phyloP scores from a whole-genome alignment of 768 basidiomycete species.

The Collybiopsis luxurians region DNA sequence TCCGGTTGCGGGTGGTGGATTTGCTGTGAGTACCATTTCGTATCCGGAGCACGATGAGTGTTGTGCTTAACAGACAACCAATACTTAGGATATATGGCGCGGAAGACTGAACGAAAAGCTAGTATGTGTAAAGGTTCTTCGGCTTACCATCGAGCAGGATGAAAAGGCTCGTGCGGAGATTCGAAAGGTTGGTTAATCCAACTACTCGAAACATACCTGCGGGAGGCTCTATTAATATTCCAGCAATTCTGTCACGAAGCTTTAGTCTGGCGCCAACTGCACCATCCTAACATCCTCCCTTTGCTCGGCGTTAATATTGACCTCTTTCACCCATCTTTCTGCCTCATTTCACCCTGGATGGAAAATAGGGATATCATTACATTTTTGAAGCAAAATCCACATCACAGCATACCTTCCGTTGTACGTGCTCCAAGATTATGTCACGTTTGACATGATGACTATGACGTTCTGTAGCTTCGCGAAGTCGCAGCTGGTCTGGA shows the following conservation, averaged over 20 bases:
- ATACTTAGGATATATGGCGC: not conserved
- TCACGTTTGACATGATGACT: not conserved
- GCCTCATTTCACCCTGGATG: too few relatives aligned
- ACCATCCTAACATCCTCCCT: too few relatives aligned
- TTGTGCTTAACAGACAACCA: not conserved
- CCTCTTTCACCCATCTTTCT: too few relatives aligned
- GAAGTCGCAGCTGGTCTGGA: not conserved
- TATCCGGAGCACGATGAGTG: not conserved
- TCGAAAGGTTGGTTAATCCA: not conserved
- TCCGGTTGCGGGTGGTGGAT: too few relatives aligned
- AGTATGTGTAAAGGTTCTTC: not conserved
- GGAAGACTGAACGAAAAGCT: not conserved
- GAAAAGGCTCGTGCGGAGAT: not conserved
- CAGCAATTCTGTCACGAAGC: not conserved
- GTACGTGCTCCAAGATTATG: not conserved
- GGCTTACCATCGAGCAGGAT: not conserved
- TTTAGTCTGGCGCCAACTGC: too few relatives aligned
- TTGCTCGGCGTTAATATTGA: too few relatives aligned
- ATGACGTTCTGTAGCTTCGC: not conserved
- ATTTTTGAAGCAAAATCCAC: not conserved
- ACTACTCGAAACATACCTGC: not conserved
- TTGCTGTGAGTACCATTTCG: not conserved
- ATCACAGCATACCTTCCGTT: not conserved
- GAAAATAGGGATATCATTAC: not conserved
- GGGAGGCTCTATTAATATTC: not conserved